Evolutionary conservation across 495 filamentous ascomycete species (phyloP).

Genomic region (Penicillium tannophilum): DNA sequence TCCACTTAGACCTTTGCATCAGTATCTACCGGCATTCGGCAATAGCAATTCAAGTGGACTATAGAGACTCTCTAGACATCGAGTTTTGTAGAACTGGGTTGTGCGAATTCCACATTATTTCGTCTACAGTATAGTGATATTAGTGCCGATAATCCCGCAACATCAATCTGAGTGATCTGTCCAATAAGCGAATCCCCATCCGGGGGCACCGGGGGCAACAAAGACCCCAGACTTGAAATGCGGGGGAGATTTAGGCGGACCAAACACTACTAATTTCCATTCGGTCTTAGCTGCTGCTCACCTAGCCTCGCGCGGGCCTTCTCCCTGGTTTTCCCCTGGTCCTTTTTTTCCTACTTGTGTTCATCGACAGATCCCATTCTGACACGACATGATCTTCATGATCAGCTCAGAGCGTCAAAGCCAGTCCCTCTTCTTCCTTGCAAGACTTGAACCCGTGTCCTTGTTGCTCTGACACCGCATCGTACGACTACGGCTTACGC

Average conservation of each 20-base stretch:
- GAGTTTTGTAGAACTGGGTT: background rate
- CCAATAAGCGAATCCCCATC: constrained; percentile 20
- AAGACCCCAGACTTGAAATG: constrained; percentile 18
- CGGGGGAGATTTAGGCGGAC: constrained; percentile 27
- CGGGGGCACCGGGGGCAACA: constrained; percentile 16
- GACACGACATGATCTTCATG: background rate
- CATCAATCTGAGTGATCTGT: background rate
- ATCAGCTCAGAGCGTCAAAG: background rate
- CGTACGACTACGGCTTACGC: background rate
- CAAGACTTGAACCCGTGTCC: background rate
- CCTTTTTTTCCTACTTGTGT: background rate
- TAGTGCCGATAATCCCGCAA: background rate
- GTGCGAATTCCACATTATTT: background rate
- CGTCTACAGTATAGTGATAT: background rate
- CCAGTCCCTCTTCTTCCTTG: background rate
- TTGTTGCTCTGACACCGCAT: background rate
- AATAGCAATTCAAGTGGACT: background rate
- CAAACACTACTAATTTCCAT: constrained; percentile 17
- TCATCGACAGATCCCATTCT: background rate
- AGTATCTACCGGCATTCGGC: background rate
- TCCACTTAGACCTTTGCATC: background rate
- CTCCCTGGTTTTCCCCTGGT: constrained; percentile 1
- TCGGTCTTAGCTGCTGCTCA: constrained; percentile 12
- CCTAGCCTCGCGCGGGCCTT: constrained; percentile 11
- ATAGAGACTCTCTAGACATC: background rate